phyloP scores from a whole-genome alignment of 73 alveolate genomes.

The Uronychia setigera region DNA sequence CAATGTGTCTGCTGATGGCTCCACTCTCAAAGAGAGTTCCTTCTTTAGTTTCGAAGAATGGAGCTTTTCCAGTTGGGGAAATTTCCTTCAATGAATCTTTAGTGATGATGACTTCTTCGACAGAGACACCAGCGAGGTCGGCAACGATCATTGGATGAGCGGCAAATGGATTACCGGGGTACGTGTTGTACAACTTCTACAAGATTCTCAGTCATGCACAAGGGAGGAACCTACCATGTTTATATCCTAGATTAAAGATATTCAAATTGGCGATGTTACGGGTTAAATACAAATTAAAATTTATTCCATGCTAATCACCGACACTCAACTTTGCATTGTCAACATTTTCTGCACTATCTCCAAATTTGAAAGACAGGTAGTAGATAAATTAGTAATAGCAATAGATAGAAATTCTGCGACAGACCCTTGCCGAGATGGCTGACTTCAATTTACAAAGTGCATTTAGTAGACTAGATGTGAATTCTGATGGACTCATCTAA shows the following conservation, averaged over 20 bases:
- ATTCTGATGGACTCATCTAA: not conserved
- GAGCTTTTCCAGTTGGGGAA: conserved; percentile 50
- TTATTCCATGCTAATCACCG: too few species aligned
- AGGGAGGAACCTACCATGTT: not conserved
- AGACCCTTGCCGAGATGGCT: too few species aligned
- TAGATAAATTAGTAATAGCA: too few species aligned
- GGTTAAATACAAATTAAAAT: too few species aligned
- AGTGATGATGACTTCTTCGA: not conserved
- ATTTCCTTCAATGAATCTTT: not conserved
- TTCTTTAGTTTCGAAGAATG: conserved; percentile 58
- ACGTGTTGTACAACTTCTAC: not conserved
- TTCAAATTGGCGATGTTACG: not conserved
- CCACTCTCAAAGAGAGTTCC: conserved; percentile 54
- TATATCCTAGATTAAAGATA: not conserved
- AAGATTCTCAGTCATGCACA: not conserved
- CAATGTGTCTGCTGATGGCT: conserved; percentile 59
- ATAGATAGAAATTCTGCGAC: too few species aligned
- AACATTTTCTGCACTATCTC: too few species aligned
- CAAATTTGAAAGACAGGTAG: too few species aligned
- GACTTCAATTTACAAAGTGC: too few species aligned
- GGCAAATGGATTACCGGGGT: not conserved
- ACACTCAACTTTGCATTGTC: too few species aligned
- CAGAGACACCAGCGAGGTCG: not conserved
- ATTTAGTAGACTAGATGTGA: not conserved
- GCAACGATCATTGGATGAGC: not conserved